Conservation (phyloP, 768 basidiomycete genomes). For the Trametes cinnabarina region DNA sequence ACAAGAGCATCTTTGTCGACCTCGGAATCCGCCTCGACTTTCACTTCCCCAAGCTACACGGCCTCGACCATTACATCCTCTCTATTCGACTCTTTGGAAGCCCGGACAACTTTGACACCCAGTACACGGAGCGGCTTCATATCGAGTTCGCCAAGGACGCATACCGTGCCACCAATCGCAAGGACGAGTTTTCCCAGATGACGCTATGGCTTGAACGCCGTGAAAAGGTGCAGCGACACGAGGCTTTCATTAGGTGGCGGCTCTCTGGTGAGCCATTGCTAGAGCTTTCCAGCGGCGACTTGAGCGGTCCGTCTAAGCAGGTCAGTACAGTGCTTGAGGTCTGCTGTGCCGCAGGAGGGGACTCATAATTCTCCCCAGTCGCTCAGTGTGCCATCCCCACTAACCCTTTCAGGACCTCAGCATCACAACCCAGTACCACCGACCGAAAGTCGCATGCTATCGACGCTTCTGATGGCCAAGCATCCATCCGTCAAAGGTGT, state of each 20-base stretch:
- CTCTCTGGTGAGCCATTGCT: background rate
- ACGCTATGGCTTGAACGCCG: conserved; percentile 13
- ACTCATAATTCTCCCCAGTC: too few relatives aligned
- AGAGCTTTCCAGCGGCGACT: too few relatives aligned
- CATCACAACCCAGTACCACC: too few relatives aligned
- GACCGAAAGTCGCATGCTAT: too few relatives aligned
- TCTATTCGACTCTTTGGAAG: conserved; percentile 20
- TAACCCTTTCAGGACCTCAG: background rate
- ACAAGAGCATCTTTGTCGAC: conserved; percentile 26
- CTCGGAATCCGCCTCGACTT: conserved; percentile 23
- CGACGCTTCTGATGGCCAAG: too few relatives aligned
- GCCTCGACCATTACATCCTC: conserved; percentile 19
- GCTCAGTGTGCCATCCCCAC: too few relatives aligned
- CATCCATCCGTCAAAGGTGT: conserved; percentile 1
- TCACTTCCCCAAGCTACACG: conserved; percentile 26
- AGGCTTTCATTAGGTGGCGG: conserved; percentile 12
- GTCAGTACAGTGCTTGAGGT: too few relatives aligned
- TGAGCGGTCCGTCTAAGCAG: too few relatives aligned
- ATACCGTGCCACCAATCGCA: conserved; percentile 20
- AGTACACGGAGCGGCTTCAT: conserved; percentile 35
- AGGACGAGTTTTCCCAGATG: conserved; percentile 20
- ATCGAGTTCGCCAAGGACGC: conserved; percentile 41
- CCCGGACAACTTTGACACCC: conserved; percentile 24
- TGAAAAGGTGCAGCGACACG: conserved; percentile 14
- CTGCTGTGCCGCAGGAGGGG: too few relatives aligned